These are phyloP conservation scores for Trichoderma sp. DNA, from an alignment of 2,329 filamentous ascomycete genomes.

Conservation along the genomic window DNA sequence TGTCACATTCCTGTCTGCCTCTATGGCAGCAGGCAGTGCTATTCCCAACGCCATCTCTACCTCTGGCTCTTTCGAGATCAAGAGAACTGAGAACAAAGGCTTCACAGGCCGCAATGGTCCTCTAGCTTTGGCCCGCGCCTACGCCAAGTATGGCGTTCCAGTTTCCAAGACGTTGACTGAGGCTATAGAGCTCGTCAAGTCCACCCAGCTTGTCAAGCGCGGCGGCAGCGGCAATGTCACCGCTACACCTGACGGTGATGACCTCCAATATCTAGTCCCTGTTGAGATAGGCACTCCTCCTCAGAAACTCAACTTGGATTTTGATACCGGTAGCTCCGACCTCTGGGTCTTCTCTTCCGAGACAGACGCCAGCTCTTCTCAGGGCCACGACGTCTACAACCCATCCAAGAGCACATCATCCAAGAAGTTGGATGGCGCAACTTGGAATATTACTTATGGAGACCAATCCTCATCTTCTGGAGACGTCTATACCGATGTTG, in stretches of 20 bases:
- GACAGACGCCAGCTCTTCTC: constrained; percentile 38
- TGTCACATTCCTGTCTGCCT: constrained; percentile 18
- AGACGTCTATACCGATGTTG: constrained; percentile 45
- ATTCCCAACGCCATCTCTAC: not conserved
- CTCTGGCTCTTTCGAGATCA: constrained; percentile 10
- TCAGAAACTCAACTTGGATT: constrained; percentile 25
- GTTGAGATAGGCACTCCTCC: constrained; percentile 27
- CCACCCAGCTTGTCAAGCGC: constrained; percentile 1
- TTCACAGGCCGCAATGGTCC: constrained; percentile 22
- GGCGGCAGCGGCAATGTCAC: constrained; percentile 15
- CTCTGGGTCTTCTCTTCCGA: constrained; percentile 45
- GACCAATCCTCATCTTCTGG: constrained; percentile 46
- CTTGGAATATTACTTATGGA: constrained; percentile 48
- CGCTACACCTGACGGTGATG: constrained; percentile 12
- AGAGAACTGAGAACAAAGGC: constrained; percentile 9
- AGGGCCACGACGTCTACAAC: constrained; percentile 44
- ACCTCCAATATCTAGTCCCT: constrained; percentile 23
- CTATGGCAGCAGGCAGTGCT: constrained; percentile 16
- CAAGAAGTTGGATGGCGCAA: constrained; percentile 37
- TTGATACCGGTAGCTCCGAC: constrained; percentile 32
- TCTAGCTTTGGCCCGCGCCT: constrained; percentile 23
- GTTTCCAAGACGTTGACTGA: constrained; percentile 15
- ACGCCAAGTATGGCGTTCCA: constrained; percentile 24
- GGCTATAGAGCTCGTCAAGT: constrained; percentile 16
- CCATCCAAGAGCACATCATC: constrained; percentile 42